Percentiles rank a stretch among this genome's conserved stretches.
phyloP scores from a whole-genome alignment of 768 basidiomycete species.

The Pleurotus giganteus region DNA sequence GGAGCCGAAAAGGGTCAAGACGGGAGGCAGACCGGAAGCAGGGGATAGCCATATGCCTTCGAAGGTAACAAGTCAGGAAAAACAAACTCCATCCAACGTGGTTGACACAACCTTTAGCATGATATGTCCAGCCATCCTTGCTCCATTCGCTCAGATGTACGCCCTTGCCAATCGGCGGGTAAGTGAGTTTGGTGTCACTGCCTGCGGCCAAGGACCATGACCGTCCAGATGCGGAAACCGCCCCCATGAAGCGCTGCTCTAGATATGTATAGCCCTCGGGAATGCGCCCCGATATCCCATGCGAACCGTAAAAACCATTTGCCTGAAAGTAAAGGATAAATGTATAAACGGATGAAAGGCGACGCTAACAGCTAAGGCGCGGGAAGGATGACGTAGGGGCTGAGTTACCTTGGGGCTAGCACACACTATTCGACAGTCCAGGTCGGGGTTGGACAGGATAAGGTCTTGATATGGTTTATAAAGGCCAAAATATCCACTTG shows the following conservation, averaged over 20 bases:
- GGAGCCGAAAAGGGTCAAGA: conserved; percentile 87
- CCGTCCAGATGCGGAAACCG: conserved; percentile 48
- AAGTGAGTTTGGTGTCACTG: not conserved
- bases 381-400: not conserved
- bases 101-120: conserved; percentile 79
- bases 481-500: conserved; percentile 94
- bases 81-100: not conserved
- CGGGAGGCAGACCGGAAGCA: conserved; percentile 44
- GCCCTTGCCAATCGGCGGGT: conserved; percentile 31
- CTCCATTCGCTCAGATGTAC: conserved; percentile 88
- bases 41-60: conserved; percentile 86
- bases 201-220: conserved; percentile 28
- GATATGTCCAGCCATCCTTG: conserved; percentile 92
- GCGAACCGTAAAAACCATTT: conserved; percentile 92
- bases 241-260: conserved; percentile 80
- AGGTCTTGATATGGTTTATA: conserved; percentile 76
- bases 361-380: not conserved
- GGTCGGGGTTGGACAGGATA: conserved; percentile 54
- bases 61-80: not conserved
- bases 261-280: conserved; percentile 93
- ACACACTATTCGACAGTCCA: conserved; percentile 72
- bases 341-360: not conserved
- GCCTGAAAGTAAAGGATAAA: conserved; percentile 49
- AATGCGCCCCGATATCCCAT: conserved; percentile 87
- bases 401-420: conserved; percentile 76